phyloP scores from a whole-genome alignment of 441 rosid genomes.

The Brassica hybrid region DNA sequence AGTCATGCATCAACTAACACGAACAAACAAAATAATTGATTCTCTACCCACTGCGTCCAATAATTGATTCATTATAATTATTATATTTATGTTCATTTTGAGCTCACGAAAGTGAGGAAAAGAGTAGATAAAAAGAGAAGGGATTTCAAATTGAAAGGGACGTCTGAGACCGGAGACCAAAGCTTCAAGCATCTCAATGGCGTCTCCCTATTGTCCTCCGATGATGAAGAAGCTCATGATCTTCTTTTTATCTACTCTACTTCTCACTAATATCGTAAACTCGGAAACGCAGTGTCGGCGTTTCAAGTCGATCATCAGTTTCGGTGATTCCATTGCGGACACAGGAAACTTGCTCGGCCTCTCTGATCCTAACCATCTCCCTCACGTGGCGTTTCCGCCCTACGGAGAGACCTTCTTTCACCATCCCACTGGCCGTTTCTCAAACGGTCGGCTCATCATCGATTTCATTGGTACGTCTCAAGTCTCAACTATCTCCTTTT shows the following conservation, averaged over 20 bases:
- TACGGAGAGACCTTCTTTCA: slow-evolving; percentile 59
- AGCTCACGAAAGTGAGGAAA: background rate
- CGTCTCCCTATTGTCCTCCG: background rate
- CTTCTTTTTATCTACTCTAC: background rate
- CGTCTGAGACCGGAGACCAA: background rate
- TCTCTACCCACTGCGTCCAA: background rate
- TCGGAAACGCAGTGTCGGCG: slow-evolving; percentile 6
- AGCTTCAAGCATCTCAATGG: background rate
- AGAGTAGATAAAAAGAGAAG: background rate
- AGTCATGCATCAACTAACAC: background rate
- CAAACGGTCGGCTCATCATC: slow-evolving; percentile 58
- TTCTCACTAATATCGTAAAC: background rate
- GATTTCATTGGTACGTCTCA: slow-evolving; percentile 54
- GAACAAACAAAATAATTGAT: background rate
- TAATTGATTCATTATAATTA: background rate
- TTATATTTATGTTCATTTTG: background rate
- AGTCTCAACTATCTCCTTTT: background rate
- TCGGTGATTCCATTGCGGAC: slow-evolving; percentile 65
- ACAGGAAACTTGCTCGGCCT: slow-evolving; percentile 55
- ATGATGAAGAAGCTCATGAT: background rate
- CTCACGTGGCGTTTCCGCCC: slow-evolving; percentile 49
- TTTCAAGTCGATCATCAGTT: slow-evolving; percentile 48
- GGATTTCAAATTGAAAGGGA: background rate
- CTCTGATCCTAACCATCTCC: slow-evolving; percentile 30
- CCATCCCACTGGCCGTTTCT: slow-evolving; percentile 57